A percentile compares a stretch with the other conserved stretches of the same genome.
phyloP scores from a whole-genome alignment of 768 basidiomycete genomes.

The Mrakia frigida region DNA sequence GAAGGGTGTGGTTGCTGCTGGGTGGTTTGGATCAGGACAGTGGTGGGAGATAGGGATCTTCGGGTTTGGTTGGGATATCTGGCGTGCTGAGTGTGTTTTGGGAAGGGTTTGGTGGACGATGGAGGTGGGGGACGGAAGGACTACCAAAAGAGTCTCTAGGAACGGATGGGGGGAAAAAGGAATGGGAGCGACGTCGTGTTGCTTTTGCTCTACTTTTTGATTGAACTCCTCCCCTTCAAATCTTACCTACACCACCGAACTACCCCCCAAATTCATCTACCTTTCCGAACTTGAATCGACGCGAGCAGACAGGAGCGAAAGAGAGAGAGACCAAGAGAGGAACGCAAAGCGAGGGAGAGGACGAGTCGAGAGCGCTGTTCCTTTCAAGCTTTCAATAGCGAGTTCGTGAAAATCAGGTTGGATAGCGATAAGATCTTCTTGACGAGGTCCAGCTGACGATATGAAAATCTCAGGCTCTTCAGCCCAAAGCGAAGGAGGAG shows the following conservation, averaged over 20 bases:
- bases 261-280: background rate
- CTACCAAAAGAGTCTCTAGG: background rate
- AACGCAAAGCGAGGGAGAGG: no score
- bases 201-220: slow-evolving; percentile 10
- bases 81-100: background rate
- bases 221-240: background rate
- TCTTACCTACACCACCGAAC: background rate
- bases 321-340: no score
- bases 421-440: no score
- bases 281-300: no score
- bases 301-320: no score
- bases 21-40: background rate
- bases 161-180: background rate
- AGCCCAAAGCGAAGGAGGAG: no score
- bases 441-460: no score
- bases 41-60: background rate
- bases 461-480: no score
- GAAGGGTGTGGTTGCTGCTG: background rate
- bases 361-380: no score
- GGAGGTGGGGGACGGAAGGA: background rate
- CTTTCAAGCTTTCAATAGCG: no score
- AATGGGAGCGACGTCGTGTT: slow-evolving; percentile 9
- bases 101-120: background rate
- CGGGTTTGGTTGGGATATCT: no score
- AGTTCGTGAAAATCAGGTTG: no score